Evolutionary conservation across 1,284 basidiomycete species (phyloP).

Genomic region (Ceratobasidium papillatum): DNA sequence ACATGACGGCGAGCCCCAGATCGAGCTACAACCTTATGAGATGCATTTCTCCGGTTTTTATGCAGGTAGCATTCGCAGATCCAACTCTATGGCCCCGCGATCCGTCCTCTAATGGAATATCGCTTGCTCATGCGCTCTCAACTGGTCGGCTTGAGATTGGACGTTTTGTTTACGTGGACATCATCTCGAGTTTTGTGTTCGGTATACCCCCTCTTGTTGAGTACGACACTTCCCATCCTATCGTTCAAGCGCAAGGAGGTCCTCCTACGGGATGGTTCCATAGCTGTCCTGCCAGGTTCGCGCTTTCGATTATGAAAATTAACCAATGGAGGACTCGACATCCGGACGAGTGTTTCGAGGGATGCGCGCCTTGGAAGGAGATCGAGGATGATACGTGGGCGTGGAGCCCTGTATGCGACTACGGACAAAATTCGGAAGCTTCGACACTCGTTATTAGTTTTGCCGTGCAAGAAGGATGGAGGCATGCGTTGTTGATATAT

Average conservation of each 20-base stretch:
- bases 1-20: background rate
- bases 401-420: background rate
- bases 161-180: background rate
- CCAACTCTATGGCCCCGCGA: background rate
- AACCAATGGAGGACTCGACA: slow-evolving; percentile 1
- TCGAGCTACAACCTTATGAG: background rate
- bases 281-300: background rate
- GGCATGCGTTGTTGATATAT: slow-evolving; percentile 27
- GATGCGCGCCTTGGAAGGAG: background rate
- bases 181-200: background rate
- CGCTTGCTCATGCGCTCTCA: background rate
- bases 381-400: slow-evolving; percentile 7
- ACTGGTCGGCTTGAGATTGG: background rate
- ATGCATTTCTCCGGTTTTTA: background rate
- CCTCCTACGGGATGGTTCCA: slow-evolving; percentile 1
- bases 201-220: background rate
- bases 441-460: slow-evolving; percentile 6
- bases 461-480: slow-evolving; percentile 23
- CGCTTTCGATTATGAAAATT: background rate
- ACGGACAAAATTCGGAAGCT: background rate
- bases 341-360: background rate
- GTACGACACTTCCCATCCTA: slow-evolving; percentile 1
- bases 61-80: slow-evolving; percentile 2
- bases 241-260: background rate
- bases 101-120: background rate